Base-by-base conservation (phyloP, 2,329 filamentous ascomycete genomes). In the Cercospora canescens region DNA sequence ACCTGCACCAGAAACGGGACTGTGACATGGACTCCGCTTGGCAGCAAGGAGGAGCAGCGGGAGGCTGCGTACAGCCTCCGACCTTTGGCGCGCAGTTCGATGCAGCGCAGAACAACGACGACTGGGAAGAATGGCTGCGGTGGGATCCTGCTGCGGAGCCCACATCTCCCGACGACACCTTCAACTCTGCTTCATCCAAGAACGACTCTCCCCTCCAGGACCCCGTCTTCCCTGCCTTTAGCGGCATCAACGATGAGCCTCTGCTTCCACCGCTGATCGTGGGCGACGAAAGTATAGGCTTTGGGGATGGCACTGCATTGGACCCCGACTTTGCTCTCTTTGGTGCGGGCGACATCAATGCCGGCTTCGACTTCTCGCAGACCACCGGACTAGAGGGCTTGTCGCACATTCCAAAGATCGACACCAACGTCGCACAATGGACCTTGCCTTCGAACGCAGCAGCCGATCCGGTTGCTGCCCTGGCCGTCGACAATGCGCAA, bases 121-220 rank as follows among this genome's bases (percentile, higher is more conserved):
- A 79, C 70, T 83, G 81, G 81, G 81, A 80, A 70, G 79, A 83
- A 52, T 83, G 80, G 79, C 79, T 83, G 76, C 76, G 79, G 64
- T 83, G 80, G 80, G 80, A 83, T 72, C 80, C 80, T 56, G 74
- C 78, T 39, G 73, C 71, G 8, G 75, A 78, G 26, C 65, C 73
- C n/a, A 73, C 74, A 3, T 76, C 76, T 18, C 75, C 76, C 11
- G 75, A 76, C 60, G 76, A 76, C 52, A 76, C 74, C 28, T 76
- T 75, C 68, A 68, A 74, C 60, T 76, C 75, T 28, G 73, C 66
- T 50, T 76, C 73, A 5, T 76, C 72, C 58, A 76, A 76, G 70
- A 76, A 77, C 63, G 76, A 76, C 63, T 78, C 76, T 16, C 76
- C 76, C 3, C 60, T 77, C 6, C 76, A 78, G 56, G 73, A 76